Base-by-base conservation (phyloP, 129 eudicot species). In the Lactuca saligna region DNA sequence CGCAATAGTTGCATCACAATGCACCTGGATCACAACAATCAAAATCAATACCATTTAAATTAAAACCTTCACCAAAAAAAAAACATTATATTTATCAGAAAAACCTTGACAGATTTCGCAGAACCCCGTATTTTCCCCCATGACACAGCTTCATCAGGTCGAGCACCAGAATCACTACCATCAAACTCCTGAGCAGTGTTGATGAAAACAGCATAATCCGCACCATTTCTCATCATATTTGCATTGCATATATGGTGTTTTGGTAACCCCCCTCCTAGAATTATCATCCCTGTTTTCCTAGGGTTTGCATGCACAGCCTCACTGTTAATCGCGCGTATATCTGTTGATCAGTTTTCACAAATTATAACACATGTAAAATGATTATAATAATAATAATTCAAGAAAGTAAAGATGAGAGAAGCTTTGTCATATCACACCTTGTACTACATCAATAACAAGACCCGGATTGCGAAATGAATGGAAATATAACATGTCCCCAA, bases 181-280 rank as follows among this genome's bases (percentile, higher is more conserved):
- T 93, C 98, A 71, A 89, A 93, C 71, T 93, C 98, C 64, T 89
- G 95, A 17, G 97, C 98, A 0, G 95, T 93, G 80, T 93, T 93
- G 13, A 87, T 83, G 65, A 84, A 93, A 20, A 89, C 97, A 0
- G 90, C 98, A 74, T 65, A 93, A 82, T 93, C 98, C 13, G 98
- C 98, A 64, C 98, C 98, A 68, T 89, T 93, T 17, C 98, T 91
- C 98, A 89, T 93, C 98, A 93, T 86, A 79, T 93, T 93, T 15
- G 97, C 95, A 76, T 93, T 86, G 81, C 95, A 87, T 5, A 93
- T 93, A 48, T 93, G 98, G 75, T 93, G 98, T 75, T 93, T 89
- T 46, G 98, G 98, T 75, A 93, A 74, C 33, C 98, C 95, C 9
- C 98, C 98, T 35, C 98, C 96, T 13, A 93, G 87, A 69, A 93